Percentiles rank a stretch among this genome's conserved stretches.
Evolutionary conservation across 306 rosid species (phyloP).

Genomic region (Canavalia gladiata): DNA sequence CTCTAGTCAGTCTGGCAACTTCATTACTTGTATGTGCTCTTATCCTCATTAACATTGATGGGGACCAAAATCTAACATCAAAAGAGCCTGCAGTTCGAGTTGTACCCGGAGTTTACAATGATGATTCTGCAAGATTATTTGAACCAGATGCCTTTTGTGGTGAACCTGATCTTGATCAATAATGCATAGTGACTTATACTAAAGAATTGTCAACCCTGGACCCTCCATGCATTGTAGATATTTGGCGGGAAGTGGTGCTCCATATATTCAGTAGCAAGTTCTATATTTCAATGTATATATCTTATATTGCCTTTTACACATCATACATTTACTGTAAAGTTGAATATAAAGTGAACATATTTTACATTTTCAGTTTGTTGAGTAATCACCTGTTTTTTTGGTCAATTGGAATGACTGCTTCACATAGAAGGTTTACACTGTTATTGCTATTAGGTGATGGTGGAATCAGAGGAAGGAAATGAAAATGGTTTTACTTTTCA

Average conservation of each 20-base stretch:
- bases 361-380: constrained; percentile 18
- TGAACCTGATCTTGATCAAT: constrained; percentile 63
- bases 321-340: constrained; percentile 15
- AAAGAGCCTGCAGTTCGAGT: constrained; percentile 63
- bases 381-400: neutral
- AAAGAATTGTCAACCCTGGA: neutral
- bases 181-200: constrained; percentile 29
- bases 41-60: constrained; percentile 68
- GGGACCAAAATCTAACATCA: constrained; percentile 54
- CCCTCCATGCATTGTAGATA: constrained; percentile 32
- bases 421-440: too few species aligned
- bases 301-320: constrained; percentile 13
- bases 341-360: constrained; percentile 31
- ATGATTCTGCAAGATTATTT: constrained; percentile 88
- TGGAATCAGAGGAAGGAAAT: neutral
- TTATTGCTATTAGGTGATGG: neutral
- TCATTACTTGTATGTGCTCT: constrained; percentile 62
- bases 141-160: constrained; percentile 99
- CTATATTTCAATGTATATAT: constrained; percentile 42
- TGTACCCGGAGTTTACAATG: constrained; percentile 84
- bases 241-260: constrained; percentile 15
- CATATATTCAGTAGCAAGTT: constrained; percentile 21
- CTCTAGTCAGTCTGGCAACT: constrained; percentile 72
- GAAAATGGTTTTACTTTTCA: neutral
- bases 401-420: neutral